Conservation (phyloP, 2,329 filamentous ascomycete genomes). For the Tolypocladium tundrense region DNA sequence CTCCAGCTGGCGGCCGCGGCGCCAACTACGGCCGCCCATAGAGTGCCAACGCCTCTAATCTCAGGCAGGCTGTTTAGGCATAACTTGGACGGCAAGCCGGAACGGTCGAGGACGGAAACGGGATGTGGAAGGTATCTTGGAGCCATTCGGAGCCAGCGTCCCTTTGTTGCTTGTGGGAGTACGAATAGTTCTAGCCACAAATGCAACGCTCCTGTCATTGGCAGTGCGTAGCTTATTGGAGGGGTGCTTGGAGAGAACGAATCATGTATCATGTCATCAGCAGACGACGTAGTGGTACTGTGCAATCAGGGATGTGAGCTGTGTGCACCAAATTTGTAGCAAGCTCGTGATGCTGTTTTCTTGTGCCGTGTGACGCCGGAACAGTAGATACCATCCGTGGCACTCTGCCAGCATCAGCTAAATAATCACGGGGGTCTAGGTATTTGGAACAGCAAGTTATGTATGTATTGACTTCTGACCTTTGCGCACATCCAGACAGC, state of each 20-base stretch:
- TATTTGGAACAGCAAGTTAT: background rate
- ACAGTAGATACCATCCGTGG: too few species aligned
- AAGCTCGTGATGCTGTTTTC: background rate
- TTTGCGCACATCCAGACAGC: background rate
- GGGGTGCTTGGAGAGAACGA: conserved; percentile 2
- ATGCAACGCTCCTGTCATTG: background rate
- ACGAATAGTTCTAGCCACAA: background rate
- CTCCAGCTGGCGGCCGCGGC: conserved; percentile 32
- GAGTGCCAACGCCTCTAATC: background rate
- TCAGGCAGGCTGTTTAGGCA: background rate
- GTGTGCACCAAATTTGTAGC: background rate
- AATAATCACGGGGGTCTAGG: background rate
- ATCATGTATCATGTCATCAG: background rate
- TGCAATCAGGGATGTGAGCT: background rate
- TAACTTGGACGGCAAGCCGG: background rate
- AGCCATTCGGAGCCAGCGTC: background rate
- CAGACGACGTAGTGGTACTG: background rate
- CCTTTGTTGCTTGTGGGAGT: background rate
- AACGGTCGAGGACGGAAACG: background rate
- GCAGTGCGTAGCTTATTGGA: background rate
- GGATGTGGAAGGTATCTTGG: background rate
- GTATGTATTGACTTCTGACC: background rate
- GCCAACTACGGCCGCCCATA: conserved; percentile 22
- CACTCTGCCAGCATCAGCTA: background rate
- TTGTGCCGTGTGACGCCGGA: background rate